phyloP scores from a whole-genome alignment of 306 rosid genomes.

The Pachyrhizus erosus region DNA sequence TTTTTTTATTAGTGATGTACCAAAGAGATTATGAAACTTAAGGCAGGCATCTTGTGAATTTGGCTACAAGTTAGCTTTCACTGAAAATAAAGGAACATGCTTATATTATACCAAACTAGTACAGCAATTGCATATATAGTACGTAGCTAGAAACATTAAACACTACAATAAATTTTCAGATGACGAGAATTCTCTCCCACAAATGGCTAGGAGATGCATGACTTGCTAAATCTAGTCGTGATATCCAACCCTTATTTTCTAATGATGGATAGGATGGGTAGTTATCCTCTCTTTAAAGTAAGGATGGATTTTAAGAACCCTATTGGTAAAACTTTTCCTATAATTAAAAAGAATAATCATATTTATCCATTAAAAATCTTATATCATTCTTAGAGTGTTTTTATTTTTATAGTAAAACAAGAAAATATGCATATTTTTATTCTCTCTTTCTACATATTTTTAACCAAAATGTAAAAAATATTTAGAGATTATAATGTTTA shows the following conservation, averaged over 20 bases:
- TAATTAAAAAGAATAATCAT: neutral
- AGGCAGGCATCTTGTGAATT: conserved; percentile 54
- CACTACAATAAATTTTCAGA: neutral
- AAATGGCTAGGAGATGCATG: neutral
- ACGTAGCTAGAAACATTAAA: neutral
- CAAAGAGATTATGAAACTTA: neutral
- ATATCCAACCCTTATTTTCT: too few species aligned
- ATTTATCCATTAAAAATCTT: neutral
- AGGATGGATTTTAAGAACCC: too few species aligned
- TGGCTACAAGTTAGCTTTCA: conserved; percentile 34
- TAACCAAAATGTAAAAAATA: neutral
- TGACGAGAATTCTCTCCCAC: neutral
- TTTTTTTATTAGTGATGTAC: too few species aligned
- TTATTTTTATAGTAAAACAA: neutral
- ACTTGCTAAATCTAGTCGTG: conserved; percentile 10
- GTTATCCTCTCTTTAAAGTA: neutral
- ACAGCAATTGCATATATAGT: neutral
- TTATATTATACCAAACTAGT: conserved; percentile 36
- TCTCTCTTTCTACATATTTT: neutral
- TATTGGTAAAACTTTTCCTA: neutral
- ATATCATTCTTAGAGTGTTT: neutral
- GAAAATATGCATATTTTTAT: neutral
- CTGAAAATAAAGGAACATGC: too few species aligned
- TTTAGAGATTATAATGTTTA: neutral
- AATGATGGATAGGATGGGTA: neutral